phyloP scores from a whole-genome alignment of 768 basidiomycete genomes.

The Mycena floridula region DNA sequence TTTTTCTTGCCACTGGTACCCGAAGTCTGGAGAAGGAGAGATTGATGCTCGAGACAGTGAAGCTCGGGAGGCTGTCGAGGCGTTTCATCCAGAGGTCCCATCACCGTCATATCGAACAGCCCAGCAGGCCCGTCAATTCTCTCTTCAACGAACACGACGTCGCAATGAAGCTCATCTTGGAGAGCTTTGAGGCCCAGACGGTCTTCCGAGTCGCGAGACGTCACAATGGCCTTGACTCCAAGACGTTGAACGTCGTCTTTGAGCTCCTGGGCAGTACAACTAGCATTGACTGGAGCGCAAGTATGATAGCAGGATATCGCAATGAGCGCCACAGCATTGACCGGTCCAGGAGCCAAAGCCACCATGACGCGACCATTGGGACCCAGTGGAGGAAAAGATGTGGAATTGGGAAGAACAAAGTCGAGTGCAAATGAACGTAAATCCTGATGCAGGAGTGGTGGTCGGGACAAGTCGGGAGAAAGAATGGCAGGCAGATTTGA shows the following conservation, averaged over 20 bases:
- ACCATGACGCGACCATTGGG: constrained; percentile 41
- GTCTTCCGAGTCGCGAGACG: constrained; percentile 30
- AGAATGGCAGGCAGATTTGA: constrained; percentile 28
- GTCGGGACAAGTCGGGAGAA: constrained; percentile 28
- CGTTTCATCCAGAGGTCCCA: constrained; percentile 11
- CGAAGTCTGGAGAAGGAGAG: constrained; percentile 50
- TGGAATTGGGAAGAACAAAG: constrained; percentile 31
- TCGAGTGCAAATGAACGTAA: constrained; percentile 30
- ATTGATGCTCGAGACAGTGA: constrained; percentile 35
- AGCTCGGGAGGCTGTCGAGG: constrained; percentile 20
- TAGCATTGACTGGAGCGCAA: constrained; percentile 39
- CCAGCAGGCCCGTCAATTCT: constrained; percentile 29
- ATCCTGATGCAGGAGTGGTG: constrained; percentile 26
- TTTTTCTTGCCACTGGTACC: constrained; percentile 54
- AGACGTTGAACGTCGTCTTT: constrained; percentile 33
- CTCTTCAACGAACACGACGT: constrained; percentile 29
- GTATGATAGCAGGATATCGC: constrained; percentile 35
- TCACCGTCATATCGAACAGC: constrained; percentile 30
- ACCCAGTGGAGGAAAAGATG: constrained; percentile 19
- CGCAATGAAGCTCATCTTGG: constrained; percentile 28
- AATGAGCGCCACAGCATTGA: constrained; percentile 38
- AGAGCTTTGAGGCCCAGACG: constrained; percentile 28
- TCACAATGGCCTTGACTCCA: constrained; percentile 31
- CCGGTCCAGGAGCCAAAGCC: constrained; percentile 36
- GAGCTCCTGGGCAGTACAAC: constrained; percentile 36